phyloP scores from a whole-genome alignment of 2,329 filamentous ascomycete species.

The Ceratocystis eucalypticola region DNA sequence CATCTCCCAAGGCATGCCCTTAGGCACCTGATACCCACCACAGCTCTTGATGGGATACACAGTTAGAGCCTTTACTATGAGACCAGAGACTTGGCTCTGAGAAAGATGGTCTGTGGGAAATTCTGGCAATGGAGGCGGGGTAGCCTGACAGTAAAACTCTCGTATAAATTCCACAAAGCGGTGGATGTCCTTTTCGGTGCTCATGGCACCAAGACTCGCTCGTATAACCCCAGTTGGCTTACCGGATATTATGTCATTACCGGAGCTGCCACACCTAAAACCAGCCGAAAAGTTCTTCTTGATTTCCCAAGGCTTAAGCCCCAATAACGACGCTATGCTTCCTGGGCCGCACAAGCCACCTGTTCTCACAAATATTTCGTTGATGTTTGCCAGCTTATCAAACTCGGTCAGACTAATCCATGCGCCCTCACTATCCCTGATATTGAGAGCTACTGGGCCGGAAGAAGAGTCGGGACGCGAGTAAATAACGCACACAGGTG shows the following conservation, averaged over 20 bases:
- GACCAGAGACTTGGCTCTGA: background rate
- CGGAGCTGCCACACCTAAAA: constrained; percentile 61
- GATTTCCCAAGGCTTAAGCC: constrained; percentile 67
- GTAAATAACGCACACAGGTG: constrained; percentile 54
- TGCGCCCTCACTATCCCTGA: constrained; percentile 51
- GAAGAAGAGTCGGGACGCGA: constrained; percentile 40
- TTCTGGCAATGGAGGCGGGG: background rate
- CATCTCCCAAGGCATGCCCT: constrained; percentile 56
- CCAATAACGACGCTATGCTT: constrained; percentile 61
- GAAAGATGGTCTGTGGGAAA: background rate
- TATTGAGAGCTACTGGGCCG: constrained; percentile 72
- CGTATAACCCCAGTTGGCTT: constrained; percentile 82
- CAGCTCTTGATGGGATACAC: constrained; percentile 96
- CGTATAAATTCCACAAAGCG: constrained; percentile 56
- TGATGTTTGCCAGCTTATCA: constrained; percentile 69
- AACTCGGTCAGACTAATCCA: constrained; percentile 77
- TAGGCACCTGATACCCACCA: constrained; percentile 59
- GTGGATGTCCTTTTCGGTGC: constrained; percentile 59
- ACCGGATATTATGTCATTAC: constrained; percentile 67
- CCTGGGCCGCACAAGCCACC: constrained; percentile 89
- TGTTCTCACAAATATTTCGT: constrained; percentile 70
- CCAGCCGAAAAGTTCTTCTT: constrained; percentile 72
- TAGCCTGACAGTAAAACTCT: constrained; percentile 35
- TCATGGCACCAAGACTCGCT: constrained; percentile 83
- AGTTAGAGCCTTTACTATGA: constrained; percentile 46